Evolutionary conservation across 2,329 filamentous ascomycete species (phyloP).

Genomic region (Grosmannia serpens): DNA sequence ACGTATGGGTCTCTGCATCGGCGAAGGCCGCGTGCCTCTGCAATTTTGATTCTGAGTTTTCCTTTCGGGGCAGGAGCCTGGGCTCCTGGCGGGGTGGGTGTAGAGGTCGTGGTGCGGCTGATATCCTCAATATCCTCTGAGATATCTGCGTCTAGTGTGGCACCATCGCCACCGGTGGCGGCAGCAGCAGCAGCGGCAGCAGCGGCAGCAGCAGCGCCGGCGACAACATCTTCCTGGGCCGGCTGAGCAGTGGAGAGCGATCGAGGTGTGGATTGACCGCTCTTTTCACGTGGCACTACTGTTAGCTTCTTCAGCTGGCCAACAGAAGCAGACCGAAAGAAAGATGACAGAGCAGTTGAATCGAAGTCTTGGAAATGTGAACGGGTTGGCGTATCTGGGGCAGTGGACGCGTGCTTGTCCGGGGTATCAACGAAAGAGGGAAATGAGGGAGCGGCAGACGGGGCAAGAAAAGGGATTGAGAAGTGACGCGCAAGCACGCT

Average conservation of each 20-base stretch:
- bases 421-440: conserved; percentile 1
- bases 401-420: conserved; percentile 2
- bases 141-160: conserved; percentile 12
- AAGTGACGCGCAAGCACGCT: conserved; percentile 56
- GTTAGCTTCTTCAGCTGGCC: conserved; percentile 79
- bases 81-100: conserved; percentile 39
- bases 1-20: conserved; percentile 86
- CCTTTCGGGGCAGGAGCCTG: conserved; percentile 66
- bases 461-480: conserved; percentile 45
- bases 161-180: conserved; percentile 20
- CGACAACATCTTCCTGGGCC: conserved; percentile 29
- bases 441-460: not conserved
- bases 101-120: conserved; percentile 37
- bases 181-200: conserved; percentile 9
- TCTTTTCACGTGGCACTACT: conserved; percentile 70
- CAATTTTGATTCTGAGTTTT: conserved; percentile 80
- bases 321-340: conserved; percentile 47
- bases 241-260: conserved; percentile 59
- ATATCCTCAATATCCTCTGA: conserved; percentile 2
- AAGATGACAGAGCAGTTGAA: conserved; percentile 12
- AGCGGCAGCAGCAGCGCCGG: not conserved
- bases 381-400: conserved; percentile 12
- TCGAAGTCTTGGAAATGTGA: conserved; percentile 22
- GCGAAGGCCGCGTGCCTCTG: conserved; percentile 70
- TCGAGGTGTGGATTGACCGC: conserved; percentile 80